Evolutionary conservation across 768 basidiomycete species (phyloP).

Genomic region (Xerocomellus chrysenteron): DNA sequence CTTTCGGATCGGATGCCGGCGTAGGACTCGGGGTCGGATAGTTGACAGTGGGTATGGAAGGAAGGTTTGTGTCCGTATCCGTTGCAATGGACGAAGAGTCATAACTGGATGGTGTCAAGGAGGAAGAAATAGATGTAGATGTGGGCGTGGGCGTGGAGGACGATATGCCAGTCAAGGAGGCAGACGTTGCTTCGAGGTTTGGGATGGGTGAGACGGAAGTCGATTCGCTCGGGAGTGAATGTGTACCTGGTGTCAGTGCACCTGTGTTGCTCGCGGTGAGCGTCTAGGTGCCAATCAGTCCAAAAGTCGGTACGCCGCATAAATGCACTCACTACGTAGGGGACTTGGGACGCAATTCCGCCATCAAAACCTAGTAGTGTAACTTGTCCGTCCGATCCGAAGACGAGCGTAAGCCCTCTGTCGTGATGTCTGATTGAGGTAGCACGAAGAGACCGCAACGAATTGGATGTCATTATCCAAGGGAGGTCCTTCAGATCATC

Average conservation of each 20-base stretch:
- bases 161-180: neutral
- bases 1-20: conserved; percentile 17
- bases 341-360: neutral
- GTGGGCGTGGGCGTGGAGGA: conserved; percentile 7
- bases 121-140: neutral
- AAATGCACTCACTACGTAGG: conserved; percentile 2
- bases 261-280: neutral
- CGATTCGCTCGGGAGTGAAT: neutral
- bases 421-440: conserved; percentile 15
- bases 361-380: conserved; percentile 23
- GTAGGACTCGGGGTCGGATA: conserved; percentile 27
- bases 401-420: conserved; percentile 24
- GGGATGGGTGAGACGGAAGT: conserved; percentile 11
- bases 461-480: conserved; percentile 23
- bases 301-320: too few relatives aligned
- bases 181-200: conserved; percentile 21
- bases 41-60: conserved; percentile 23
- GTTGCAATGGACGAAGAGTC: conserved; percentile 4
- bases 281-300: conserved; percentile 10
- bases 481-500: conserved; percentile 16
- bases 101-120: conserved; percentile 5
- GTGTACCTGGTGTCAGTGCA: conserved; percentile 1
- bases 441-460: conserved; percentile 2
- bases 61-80: conserved; percentile 20
- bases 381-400: conserved; percentile 29